Conservation (phyloP, 371 early-diverging fungal genomes). For the Dichotomocladium elegans region DNA sequence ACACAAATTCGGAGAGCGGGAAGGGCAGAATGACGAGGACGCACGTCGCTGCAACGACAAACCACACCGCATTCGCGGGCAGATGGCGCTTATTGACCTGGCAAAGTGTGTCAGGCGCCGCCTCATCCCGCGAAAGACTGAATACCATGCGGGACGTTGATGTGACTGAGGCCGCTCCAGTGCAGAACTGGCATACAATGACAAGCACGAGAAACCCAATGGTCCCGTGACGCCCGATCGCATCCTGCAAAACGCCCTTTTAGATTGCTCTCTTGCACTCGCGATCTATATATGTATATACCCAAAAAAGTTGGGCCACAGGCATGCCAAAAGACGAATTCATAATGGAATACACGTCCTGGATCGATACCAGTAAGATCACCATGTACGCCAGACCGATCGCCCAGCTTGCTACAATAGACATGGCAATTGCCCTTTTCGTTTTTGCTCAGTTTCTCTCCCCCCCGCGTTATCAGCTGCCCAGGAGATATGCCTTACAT, state of each 20-base stretch:
- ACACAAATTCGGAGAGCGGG: conserved; percentile 32
- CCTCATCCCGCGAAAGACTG: conserved; percentile 67
- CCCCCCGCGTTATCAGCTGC: no score
- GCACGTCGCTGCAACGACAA: conserved; percentile 28
- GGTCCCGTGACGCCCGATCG: conserved; percentile 40
- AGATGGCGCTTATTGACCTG: conserved; percentile 27
- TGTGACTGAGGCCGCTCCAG: conserved; percentile 48
- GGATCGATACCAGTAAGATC: conserved; percentile 35
- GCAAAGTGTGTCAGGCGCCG: conserved; percentile 34
- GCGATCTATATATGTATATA: conserved; percentile 2
- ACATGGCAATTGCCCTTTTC: conserved; percentile 34
- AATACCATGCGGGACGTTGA: conserved; percentile 64
- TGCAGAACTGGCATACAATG: conserved; percentile 55
- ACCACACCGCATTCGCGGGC: conserved; percentile 44
- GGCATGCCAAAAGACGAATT: conserved; percentile 31
- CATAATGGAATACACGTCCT: conserved; percentile 33
- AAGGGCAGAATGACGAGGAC: conserved; percentile 35
- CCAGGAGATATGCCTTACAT: conserved; percentile 20
- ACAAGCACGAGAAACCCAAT: conserved; percentile 43
- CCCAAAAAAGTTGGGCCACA: conserved; percentile 38
- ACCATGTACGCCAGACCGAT: conserved; percentile 32
- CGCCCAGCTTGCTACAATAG: conserved; percentile 35
- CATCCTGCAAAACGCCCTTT: conserved; percentile 31
- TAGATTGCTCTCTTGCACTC: not conserved
- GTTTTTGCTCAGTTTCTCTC: not conserved